A percentile compares a stretch with the other conserved stretches of the same genome.
These are phyloP conservation scores for Noccaea bulbosa DNA, from an alignment of 345 rosid genomes.

Conservation along the genomic window DNA sequence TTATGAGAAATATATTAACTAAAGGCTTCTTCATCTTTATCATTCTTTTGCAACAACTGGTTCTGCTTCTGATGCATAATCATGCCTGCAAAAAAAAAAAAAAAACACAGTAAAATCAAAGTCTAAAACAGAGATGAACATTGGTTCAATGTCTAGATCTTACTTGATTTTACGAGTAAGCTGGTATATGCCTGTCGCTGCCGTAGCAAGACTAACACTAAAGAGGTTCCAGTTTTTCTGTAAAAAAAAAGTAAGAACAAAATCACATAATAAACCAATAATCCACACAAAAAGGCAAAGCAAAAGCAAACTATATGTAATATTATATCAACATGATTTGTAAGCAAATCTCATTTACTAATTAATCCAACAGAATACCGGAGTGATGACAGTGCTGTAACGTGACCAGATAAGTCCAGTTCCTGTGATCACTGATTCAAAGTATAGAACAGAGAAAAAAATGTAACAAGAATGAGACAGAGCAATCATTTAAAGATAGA, in stretches of 20 bases:
- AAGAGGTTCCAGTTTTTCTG: constrained; percentile 98
- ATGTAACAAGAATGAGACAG: neutral
- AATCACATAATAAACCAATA: constrained; percentile 20
- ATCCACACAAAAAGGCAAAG: neutral
- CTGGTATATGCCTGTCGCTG: constrained; percentile 82
- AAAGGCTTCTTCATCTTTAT: constrained; percentile 21
- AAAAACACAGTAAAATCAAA: neutral
- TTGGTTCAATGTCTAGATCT: constrained; percentile 34
- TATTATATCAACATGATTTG: neutral
- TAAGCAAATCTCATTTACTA: neutral
- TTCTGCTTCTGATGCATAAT: constrained; percentile 24
- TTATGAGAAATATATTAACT: neutral
- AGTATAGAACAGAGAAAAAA: neutral
- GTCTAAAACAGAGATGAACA: constrained; percentile 3
- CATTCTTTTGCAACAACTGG: constrained; percentile 17
- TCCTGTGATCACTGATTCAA: constrained; percentile 26
- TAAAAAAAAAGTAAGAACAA: constrained; percentile 30
- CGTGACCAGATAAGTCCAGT: constrained; percentile 37
- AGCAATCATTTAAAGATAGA: neutral
- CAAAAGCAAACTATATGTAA: neutral
- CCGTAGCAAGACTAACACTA: constrained; percentile 82
- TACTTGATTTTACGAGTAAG: constrained; percentile 76
- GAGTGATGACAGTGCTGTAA: constrained; percentile 34
- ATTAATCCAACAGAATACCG: neutral
- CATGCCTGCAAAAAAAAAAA: constrained; percentile 30